Evolutionary conservation across 345 rosid species (phyloP).

Genomic region (Turritis glabra): DNA sequence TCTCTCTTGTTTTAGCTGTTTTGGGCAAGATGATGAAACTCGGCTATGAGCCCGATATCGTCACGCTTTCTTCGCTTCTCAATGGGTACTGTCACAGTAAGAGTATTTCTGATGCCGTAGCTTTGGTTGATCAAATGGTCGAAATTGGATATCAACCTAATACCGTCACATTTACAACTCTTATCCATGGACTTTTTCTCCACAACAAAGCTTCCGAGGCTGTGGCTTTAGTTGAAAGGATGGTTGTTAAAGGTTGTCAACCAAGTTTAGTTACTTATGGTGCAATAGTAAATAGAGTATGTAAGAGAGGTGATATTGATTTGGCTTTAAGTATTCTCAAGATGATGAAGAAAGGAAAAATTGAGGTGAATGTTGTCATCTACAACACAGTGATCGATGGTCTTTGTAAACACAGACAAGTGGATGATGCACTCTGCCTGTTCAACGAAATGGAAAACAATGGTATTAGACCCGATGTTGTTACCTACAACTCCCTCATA

Average conservation of each 20-base stretch:
- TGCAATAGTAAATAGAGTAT: neutral
- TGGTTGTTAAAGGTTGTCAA: neutral
- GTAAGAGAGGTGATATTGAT: constrained; percentile 8
- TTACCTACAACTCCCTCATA: constrained; percentile 1
- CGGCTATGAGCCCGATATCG: rapidly evolving
- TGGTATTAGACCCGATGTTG: neutral
- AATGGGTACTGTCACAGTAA: neutral
- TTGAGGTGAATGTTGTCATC: neutral
- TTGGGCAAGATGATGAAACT: constrained; percentile 15
- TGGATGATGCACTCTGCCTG: neutral
- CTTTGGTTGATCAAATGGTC: neutral
- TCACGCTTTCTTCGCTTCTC: neutral
- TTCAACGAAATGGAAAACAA: neutral
- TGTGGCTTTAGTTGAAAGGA: neutral
- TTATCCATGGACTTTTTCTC: constrained; percentile 6
- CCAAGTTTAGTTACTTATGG: neutral
- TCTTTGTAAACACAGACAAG: neutral
- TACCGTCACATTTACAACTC: neutral
- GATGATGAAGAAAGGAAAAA: neutral
- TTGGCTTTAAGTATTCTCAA: neutral
- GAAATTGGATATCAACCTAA: neutral
- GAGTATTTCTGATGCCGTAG: neutral
- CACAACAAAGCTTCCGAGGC: neutral
- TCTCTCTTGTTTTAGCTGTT: neutral
- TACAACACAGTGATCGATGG: neutral